Base-by-base conservation (phyloP, 179 eudicot genomes). In the Silene vulgaris region DNA sequence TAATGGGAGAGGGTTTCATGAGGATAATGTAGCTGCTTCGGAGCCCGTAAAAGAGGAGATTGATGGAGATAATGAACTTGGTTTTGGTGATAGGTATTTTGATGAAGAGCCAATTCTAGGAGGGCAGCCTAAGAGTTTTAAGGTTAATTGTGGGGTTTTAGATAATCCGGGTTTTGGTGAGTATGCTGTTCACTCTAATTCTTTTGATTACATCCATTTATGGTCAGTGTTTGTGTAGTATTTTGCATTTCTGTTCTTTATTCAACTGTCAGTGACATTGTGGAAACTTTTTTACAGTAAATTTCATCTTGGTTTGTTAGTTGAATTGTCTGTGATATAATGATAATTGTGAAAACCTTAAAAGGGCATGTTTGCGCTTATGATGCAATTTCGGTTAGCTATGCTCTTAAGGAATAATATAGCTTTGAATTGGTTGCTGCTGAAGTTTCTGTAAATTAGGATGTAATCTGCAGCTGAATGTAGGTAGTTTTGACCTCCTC, bases 91-190 rank as follows among this genome's bases (percentile, higher is more conserved):
- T 17, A 68, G 64, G 75, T 80, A 45, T 67, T 82, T 76, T 56
- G 88, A 80, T 74, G 88, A 82, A 73, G 91, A 87, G 75, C 84
- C 85, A 19, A 83, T 76, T 74, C 74, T 75, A 76, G 91, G 86
- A 72, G 80, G 86, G 56, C 66, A 73, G 78, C 76, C 74, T 66
- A 74, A 73, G 64, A 74, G 77, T 13, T 83, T 88, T 45, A 77
- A 74, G 76, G 81, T 94, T 82, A 84, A 88, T 65, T 83, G 87
- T 81, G 97, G 97, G 79, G 75, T 87, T 72, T 77, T 80, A 73
- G 97, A 94, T 32, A 87, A 86, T 79, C 95, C 97, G 0, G 91
- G 95, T 64, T 87, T 85, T 57, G 95, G 98, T 94, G 79, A 84
- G 97, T 88, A 64, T 75, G 48, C 48, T 80, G 62, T 69, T 48